These are phyloP conservation scores for Cercospora zeae-maydis DNA, from an alignment of 2,329 filamentous ascomycete species.

Conservation along the genomic window DNA sequence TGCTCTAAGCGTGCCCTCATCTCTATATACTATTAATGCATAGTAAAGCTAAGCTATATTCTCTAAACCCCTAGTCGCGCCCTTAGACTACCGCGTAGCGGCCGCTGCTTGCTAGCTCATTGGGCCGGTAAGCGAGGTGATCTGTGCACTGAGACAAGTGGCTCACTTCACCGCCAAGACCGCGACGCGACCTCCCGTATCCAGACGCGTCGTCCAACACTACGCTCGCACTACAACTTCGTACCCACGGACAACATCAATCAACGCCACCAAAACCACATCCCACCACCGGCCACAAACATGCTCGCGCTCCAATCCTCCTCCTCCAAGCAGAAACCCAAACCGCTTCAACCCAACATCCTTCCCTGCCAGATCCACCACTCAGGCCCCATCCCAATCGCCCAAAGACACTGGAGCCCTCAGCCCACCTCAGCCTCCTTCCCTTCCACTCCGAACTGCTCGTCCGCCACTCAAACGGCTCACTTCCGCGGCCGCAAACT, in stretches of 20 bases:
- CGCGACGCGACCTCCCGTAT: not conserved
- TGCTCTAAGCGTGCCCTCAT: no score
- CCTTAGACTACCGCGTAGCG: no score
- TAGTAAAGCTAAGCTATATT: no score
- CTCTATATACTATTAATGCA: no score
- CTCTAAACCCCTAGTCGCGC: no score
- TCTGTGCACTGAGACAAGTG: no score
- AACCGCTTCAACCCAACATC: conserved; percentile 61
- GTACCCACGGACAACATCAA: not conserved
- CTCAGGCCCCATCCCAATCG: conserved; percentile 64
- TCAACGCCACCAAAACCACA: not conserved
- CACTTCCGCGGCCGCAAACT: conserved; percentile 81
- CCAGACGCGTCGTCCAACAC: not conserved
- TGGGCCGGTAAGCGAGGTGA: no score
- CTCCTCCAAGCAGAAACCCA: conserved; percentile 15
- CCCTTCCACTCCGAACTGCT: not conserved
- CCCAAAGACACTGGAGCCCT: conserved; percentile 66
- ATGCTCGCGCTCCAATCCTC: conserved; percentile 47
- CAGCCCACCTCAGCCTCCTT: conserved; percentile 35
- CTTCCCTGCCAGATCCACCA: conserved; percentile 79
- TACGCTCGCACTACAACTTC: not conserved
- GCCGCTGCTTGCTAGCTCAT: no score
- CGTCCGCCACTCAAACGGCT: conserved; percentile 41
- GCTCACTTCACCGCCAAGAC: not conserved
- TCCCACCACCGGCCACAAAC: not conserved